Evolutionary conservation across 192 early-diverging fungal genomes (phyloP).

Genomic region (Spizellomyces punctatus): DNA sequence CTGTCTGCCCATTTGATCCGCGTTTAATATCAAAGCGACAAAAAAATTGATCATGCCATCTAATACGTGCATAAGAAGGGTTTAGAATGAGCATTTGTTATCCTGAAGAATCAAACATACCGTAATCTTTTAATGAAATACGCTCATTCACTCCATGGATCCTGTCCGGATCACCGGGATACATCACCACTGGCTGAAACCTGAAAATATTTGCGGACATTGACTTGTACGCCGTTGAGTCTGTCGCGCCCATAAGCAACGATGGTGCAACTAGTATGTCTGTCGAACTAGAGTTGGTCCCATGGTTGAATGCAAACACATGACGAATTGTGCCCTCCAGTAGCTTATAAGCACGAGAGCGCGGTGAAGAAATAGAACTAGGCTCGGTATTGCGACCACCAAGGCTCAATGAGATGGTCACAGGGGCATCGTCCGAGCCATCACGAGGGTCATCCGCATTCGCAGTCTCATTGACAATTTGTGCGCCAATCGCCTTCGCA

Average conservation of each 20-base stretch:
- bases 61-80: not conserved
- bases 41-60: constrained; percentile 27
- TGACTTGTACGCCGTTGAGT: constrained; percentile 1
- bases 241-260: constrained; percentile 31
- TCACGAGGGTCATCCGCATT: not conserved
- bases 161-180: constrained; percentile 9
- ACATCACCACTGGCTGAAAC: constrained; percentile 19
- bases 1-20: too few relatives aligned
- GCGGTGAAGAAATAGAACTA: constrained; percentile 7
- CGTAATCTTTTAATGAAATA: constrained; percentile 21
- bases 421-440: not conserved
- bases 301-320: constrained; percentile 12
- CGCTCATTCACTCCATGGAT: constrained; percentile 34
- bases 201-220: constrained; percentile 23
- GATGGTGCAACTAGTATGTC: constrained; percentile 28
- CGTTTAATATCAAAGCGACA: constrained; percentile 4
- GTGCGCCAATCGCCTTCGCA: constrained; percentile 14
- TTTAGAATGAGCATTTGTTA: not conserved
- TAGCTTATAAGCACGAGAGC: constrained; percentile 6
- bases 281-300: not conserved
- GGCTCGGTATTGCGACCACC: not conserved
- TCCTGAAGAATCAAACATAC: constrained; percentile 1
- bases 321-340: constrained; percentile 28
- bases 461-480: not conserved
- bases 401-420: not conserved